These are phyloP conservation scores for Sistotremastrum suecicum DNA, from an alignment of 768 basidiomycete genomes.

Conservation along the genomic window DNA sequence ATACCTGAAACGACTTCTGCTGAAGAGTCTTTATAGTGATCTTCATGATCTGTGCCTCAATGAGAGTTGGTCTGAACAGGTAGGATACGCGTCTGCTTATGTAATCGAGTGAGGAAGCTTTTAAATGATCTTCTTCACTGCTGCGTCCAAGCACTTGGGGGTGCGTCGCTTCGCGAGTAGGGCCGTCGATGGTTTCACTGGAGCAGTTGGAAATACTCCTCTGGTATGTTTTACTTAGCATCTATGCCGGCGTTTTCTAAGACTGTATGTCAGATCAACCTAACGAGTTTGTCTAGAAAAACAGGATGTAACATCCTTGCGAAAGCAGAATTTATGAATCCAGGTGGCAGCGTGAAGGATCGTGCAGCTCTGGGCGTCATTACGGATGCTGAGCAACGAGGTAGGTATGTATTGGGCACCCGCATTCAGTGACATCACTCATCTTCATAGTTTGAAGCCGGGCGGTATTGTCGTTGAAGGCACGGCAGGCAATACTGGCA, in stretches of 20 bases:
- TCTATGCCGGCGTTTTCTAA: not conserved
- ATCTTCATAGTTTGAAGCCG: constrained; percentile 46
- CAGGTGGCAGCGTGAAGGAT: constrained; percentile 96
- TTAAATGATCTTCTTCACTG: too few species aligned
- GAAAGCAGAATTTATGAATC: constrained; percentile 99
- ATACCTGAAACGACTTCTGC: constrained; percentile 79
- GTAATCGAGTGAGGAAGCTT: too few species aligned
- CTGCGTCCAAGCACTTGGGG: not conserved
- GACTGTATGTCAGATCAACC: constrained; percentile 46
- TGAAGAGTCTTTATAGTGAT: constrained; percentile 92
- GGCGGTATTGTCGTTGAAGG: constrained; percentile 98
- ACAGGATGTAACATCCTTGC: constrained; percentile 77
- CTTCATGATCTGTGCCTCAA: constrained; percentile 47
- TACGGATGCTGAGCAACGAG: constrained; percentile 72
- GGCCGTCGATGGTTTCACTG: constrained; percentile 65
- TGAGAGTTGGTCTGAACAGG: not conserved
- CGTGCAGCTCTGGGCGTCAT: constrained; percentile 87
- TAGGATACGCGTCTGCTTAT: not conserved
- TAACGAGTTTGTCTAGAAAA: constrained; percentile 68
- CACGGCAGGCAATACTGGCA: constrained; percentile 96
- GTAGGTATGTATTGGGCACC: constrained; percentile 36
- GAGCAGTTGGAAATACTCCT: constrained; percentile 88
- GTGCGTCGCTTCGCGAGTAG: constrained; percentile 18
- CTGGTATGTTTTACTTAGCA: constrained; percentile 36
- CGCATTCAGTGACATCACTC: not conserved